A percentile compares a stretch with the other conserved stretches of the same genome.
Evolutionary conservation across 2,329 filamentous ascomycete species (phyloP).

Genomic region (Magnaporthiopsis incrustans): DNA sequence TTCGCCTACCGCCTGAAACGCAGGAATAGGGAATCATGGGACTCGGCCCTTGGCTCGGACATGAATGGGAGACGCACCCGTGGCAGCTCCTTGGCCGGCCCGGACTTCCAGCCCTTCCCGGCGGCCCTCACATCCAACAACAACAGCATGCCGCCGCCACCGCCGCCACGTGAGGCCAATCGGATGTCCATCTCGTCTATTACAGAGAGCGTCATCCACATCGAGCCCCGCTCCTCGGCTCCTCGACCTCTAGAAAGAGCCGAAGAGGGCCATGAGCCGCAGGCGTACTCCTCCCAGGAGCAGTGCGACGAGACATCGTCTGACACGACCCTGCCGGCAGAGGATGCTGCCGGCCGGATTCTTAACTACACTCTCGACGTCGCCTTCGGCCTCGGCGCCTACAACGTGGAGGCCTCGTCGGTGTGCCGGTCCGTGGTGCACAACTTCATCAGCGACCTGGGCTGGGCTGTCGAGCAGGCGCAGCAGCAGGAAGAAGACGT

Average conservation of each 20-base stretch:
- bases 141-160: conserved; percentile 5
- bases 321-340: conserved; percentile 1
- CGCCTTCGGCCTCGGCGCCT: conserved; percentile 1
- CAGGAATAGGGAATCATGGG: conserved; percentile 6
- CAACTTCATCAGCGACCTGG: conserved; percentile 10
- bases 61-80: conserved; percentile 6
- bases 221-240: background rate
- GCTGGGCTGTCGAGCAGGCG: conserved; percentile 8
- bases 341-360: conserved; percentile 8
- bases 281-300: background rate
- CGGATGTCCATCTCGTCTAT: background rate
- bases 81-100: conserved; percentile 3
- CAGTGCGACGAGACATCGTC: conserved; percentile 6
- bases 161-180: background rate
- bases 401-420: background rate
- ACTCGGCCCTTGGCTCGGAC: conserved; percentile 6
- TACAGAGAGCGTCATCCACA: background rate
- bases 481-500: background rate
- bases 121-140: background rate
- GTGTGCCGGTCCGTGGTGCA: conserved; percentile 8
- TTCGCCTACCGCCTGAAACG: background rate
- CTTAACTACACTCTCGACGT: conserved; percentile 10
- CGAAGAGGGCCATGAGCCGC: background rate
- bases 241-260: no score
- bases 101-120: background rate